Conservation (phyloP, 1,284 basidiomycete genomes). For the Athelia sp. region DNA sequence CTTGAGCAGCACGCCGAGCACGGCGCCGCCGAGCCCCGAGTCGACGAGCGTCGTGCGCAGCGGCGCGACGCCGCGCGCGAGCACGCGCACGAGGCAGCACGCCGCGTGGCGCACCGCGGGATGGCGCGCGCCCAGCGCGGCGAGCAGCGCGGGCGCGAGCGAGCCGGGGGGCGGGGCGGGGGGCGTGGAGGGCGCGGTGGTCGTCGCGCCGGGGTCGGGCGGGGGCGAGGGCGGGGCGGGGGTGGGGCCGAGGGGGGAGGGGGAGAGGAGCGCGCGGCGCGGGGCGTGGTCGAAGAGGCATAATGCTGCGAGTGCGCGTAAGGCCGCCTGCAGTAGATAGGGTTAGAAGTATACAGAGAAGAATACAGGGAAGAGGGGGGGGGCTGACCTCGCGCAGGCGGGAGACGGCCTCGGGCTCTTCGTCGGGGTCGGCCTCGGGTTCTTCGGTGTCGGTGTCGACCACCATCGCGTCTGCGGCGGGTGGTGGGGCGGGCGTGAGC, state of each 20-base stretch:
- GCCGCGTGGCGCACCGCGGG: slow-evolving; percentile 79
- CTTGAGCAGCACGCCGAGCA: slow-evolving; percentile 57
- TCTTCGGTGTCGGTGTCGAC: slow-evolving; percentile 13
- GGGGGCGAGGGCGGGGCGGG: no score
- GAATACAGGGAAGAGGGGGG: slow-evolving; percentile 1
- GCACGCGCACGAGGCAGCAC: slow-evolving; percentile 79
- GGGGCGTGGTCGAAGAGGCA: slow-evolving; percentile 68
- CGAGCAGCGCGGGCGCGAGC: slow-evolving; percentile 29
- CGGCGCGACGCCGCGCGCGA: slow-evolving; percentile 74
- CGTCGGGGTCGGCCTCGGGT: slow-evolving; percentile 38
- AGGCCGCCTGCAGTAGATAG: slow-evolving; percentile 46
- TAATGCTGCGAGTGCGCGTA: slow-evolving; percentile 68
- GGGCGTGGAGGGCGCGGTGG: no score
- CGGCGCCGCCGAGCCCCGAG: slow-evolving; percentile 66
- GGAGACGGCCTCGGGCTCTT: slow-evolving; percentile 57
- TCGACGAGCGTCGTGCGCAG: slow-evolving; percentile 82
- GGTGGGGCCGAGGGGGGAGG: no score
- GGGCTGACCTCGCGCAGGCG: slow-evolving; percentile 55
- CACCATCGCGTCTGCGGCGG: slow-evolving; percentile 1
- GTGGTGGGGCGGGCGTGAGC: slow-evolving; percentile 38
- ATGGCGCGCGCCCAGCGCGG: slow-evolving; percentile 54
- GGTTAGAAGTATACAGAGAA: neutral
- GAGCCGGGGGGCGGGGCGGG: no score
- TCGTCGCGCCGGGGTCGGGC: no score
- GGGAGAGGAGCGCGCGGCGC: slow-evolving; percentile 36